Evolutionary conservation across 805 yeast species (phyloP), one percentile per base, ranked within the genome.

Genomic region (Cyberlindnera mississippiensis): DNA sequence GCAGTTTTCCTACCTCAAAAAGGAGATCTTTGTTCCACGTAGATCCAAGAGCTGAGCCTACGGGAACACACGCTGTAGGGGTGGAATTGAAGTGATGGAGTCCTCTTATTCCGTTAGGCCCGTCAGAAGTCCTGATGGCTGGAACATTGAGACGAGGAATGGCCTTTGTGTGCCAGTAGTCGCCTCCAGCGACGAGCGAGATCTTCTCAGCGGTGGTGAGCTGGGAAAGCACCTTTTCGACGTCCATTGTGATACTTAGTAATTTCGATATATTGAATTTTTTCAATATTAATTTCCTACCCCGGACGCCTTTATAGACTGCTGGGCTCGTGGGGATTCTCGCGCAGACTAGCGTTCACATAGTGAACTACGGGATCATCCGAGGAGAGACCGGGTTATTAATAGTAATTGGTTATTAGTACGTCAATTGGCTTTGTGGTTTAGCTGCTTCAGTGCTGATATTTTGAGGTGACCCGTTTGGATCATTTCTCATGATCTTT

Each of bases 31-130:
- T 67, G 61, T 77, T 69, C 63, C 71, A 78, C 7, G 81, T 69
- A 3, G 82, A 57, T 1, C 75, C 82, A 53, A 78, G 53, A 1
- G 72, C 81, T 3, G 82, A 75, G 5, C 82, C 82, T 45, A 76
- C 72, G 2, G 82, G 80, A 49, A 78, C 68, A 51, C 80, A 73
- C 38, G 76, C 79, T 18, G 80, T 63, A 2, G 78, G 78, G 12
- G 67, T 64, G 8, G 72, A 62, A 44, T 72, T 66, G 53, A 74
- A 72, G 49, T 75, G 74, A 27, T 61, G 66, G 16, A 73, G 72
- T 5, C 82, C 82, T 49, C 83, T 66, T 30, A 76, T 66, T 37
- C 84, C 84, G 52, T 78, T 78, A 18, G 84, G 84, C 6, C 84
- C 84, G 50, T 78, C 83, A 4, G 71, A 60, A 9, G 71, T 53